A percentile compares a stretch with the other conserved stretches of the same genome.
Evolutionary conservation across 345 rosid genomes (phyloP).

Genomic region (Theobroma cacao): DNA sequence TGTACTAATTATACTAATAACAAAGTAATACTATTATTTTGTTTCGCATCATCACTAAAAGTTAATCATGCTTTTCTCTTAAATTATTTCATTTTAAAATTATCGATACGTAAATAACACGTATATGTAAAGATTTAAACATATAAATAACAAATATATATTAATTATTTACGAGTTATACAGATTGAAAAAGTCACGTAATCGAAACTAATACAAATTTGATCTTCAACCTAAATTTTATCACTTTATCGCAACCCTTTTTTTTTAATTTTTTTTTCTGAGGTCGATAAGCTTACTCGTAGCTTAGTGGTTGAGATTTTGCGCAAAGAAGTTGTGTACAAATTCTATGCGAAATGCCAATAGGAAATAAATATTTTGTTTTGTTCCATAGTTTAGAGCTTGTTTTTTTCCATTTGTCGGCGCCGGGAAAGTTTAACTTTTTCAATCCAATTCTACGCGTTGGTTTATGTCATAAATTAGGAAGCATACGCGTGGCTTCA

Average conservation of each 20-base stretch:
- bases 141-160: not conserved
- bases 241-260: not conserved
- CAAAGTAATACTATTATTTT: not conserved
- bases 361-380: not conserved
- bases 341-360: constrained; percentile 11
- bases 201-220: not conserved
- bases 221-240: not conserved
- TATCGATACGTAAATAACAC: not conserved
- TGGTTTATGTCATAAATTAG: constrained; percentile 15
- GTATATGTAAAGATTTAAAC: not conserved
- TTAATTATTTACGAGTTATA: not conserved
- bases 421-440: constrained; percentile 30
- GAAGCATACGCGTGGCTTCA: constrained; percentile 9
- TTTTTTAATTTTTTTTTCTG: not conserved
- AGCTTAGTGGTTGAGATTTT: not conserved
- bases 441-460: constrained; percentile 5
- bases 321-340: constrained; percentile 14
- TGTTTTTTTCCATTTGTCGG: constrained; percentile 28
- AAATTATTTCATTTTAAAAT: not conserved
- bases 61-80: not conserved
- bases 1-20: not conserved
- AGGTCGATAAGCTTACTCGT: not conserved
- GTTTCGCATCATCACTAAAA: not conserved
- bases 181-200: not conserved
- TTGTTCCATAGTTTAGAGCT: not conserved